These are phyloP conservation scores for Aspergillus floridensis DNA, from an alignment of 2,329 filamentous ascomycete species.

Conservation along the genomic window DNA sequence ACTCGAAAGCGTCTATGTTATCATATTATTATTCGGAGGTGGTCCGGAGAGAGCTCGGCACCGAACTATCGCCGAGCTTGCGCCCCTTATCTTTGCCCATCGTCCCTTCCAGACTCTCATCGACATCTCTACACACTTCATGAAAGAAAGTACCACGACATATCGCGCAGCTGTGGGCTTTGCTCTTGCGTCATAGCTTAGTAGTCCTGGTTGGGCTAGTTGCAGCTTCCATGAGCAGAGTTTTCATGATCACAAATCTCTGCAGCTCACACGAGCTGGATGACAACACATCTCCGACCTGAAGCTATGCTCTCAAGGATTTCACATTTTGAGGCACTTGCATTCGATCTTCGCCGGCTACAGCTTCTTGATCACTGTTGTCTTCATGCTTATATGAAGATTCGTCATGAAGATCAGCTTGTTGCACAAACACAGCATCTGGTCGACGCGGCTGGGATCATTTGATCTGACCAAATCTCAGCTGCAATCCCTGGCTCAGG, in stretches of 20 bases:
- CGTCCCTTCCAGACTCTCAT: not conserved
- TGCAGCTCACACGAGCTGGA: not conserved
- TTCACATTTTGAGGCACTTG: not conserved
- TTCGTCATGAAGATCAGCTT: not conserved
- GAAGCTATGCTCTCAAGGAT: not conserved
- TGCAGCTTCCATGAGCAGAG: not conserved
- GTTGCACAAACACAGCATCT: not conserved
- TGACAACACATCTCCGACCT: not conserved
- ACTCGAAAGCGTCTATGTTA: not conserved
- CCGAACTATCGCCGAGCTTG: constrained; percentile 1
- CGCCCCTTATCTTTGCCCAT: not conserved
- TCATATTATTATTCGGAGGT: not conserved
- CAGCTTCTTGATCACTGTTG: not conserved
- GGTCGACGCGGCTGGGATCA: not conserved
- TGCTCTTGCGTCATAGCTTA: not conserved
- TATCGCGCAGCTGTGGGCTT: not conserved
- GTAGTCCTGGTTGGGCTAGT: not conserved
- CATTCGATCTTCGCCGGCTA: not conserved
- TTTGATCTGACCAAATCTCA: not conserved
- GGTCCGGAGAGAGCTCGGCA: not conserved
- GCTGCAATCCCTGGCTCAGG: not conserved
- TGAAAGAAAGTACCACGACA: not conserved
- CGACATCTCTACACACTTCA: not conserved
- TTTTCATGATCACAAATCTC: not conserved
- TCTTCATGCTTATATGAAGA: not conserved